Conservation (phyloP, 148 eudicot species). For the Polygonum maritimum region DNA sequence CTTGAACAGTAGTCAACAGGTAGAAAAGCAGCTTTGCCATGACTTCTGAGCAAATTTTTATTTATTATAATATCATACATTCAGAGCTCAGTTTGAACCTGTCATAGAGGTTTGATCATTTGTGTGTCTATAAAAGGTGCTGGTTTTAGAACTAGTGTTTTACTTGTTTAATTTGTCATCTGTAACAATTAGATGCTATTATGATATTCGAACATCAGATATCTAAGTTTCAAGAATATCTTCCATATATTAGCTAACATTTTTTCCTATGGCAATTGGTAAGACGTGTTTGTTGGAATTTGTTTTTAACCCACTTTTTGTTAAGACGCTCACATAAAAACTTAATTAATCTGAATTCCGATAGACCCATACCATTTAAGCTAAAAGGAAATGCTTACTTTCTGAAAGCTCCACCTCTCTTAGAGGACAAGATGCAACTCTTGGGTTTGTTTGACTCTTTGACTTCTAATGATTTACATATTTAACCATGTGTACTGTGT, state of each 20-base stretch:
- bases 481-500: not conserved
- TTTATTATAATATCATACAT: not conserved
- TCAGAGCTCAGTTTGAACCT: not conserved
- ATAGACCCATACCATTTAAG: not conserved
- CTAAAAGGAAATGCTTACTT: not conserved
- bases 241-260: not conserved
- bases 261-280: not conserved
- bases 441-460: not conserved
- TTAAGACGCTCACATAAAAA: not conserved
- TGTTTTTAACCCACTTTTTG: not conserved
- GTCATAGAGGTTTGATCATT: not conserved
- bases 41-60: not conserved
- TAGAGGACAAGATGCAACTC: not conserved
- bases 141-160: not conserved
- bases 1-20: conserved; percentile 60
- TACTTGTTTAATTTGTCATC: not conserved
- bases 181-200: not conserved
- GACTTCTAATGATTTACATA: not conserved
- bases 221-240: not conserved
- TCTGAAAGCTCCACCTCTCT: not conserved
- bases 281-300: not conserved
- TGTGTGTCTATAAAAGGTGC: not conserved
- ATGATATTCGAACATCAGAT: not conserved
- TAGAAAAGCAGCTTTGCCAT: conserved; percentile 15
- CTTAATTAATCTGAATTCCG: not conserved